Evolutionary conservation across 768 basidiomycete species (phyloP), one percentile per base, ranked within the genome.

Genomic region (Macrolepiota dolichaula): DNA sequence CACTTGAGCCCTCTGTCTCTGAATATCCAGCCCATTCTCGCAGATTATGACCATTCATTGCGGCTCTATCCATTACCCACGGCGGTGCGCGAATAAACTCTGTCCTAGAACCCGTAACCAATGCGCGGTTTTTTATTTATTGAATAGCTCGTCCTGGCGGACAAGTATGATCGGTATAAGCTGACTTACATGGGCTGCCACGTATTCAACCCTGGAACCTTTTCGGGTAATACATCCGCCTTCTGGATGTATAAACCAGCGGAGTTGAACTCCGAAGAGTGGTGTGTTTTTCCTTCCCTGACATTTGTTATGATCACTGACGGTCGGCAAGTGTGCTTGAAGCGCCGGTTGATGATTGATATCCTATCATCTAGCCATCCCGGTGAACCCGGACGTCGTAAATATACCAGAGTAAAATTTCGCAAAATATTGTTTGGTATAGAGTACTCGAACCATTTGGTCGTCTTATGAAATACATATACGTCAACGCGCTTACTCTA

Each of bases 171-270:
- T 71, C 85, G 91, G 51, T 99, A 94, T 72, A 94, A 97, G 68
- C 80, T 97, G 64, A 98, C 96, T 0, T 99, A 99, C 72, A 95
- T 96, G 61, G 94, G 94, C 11, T 98, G 97, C 68, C 97, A 98
- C 74, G 97, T 98, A 27, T 95, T 98, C 81, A 99, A 99, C 71
- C 97, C 97, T 0, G 96, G 97, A 19, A 87, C 89, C 53, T 98
- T 98, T 70, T 79, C 94, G 13, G 86, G 92, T 4, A 89, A 85
- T 52, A 82, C 88, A 4, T 90, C 93, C 65, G 81, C 85, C 4
- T 98, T 98, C 78, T 93, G 91, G 11, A 91, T 94, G 2, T 99
- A 96, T 67, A 91, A 88, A 61, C 96, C 96, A 12, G 85, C 91
- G 1, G 89, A 88, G 62, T 74, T 84, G 44, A 88, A 92, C 68